Conservation (phyloP, 2,329 filamentous ascomycete species). For the Capronia americana region DNA sequence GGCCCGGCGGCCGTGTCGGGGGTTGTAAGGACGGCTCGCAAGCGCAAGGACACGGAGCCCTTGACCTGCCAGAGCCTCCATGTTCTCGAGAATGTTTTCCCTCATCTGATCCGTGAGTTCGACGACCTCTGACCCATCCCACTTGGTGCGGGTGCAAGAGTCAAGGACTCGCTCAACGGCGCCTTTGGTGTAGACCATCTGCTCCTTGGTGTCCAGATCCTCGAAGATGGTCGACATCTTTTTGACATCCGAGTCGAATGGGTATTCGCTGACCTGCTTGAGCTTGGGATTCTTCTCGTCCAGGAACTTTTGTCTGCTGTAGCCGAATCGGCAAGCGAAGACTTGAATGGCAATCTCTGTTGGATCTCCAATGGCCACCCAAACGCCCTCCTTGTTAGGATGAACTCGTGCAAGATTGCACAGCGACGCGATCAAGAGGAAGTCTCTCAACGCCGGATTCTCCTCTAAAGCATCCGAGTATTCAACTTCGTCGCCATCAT, state of each 20-base stretch:
- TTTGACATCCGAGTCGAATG: slow-evolving; percentile 76
- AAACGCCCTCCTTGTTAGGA: slow-evolving; percentile 59
- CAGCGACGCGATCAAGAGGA: slow-evolving; percentile 68
- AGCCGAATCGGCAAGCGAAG: slow-evolving; percentile 71
- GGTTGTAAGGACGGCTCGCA: slow-evolving; percentile 58
- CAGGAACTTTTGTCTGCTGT: slow-evolving; percentile 62
- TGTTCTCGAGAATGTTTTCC: slow-evolving; percentile 67
- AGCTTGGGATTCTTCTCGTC: slow-evolving; percentile 59
- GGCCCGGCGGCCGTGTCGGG: slow-evolving; percentile 46
- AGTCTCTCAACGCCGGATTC: slow-evolving; percentile 60
- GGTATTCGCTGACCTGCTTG: slow-evolving; percentile 70
- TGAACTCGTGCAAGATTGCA: slow-evolving; percentile 71
- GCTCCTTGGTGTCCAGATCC: slow-evolving; percentile 37
- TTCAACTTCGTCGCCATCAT: slow-evolving; percentile 35
- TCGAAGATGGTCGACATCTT: slow-evolving; percentile 76
- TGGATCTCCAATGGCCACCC: slow-evolving; percentile 70
- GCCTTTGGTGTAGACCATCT: slow-evolving; percentile 51
- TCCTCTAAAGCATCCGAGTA: slow-evolving; percentile 43
- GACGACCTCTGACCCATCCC: slow-evolving; percentile 52
- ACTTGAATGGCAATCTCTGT: slow-evolving; percentile 79
- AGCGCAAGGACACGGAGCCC: slow-evolving; percentile 73
- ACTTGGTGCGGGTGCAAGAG: slow-evolving; percentile 62
- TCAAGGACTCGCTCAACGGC: slow-evolving; percentile 73
- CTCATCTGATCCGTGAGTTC: slow-evolving; percentile 61
- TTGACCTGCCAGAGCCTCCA: slow-evolving; percentile 70